These are phyloP conservation scores for Colletotrichum sp. DNA, from an alignment of 2,329 filamentous ascomycete species.

Conservation along the genomic window DNA sequence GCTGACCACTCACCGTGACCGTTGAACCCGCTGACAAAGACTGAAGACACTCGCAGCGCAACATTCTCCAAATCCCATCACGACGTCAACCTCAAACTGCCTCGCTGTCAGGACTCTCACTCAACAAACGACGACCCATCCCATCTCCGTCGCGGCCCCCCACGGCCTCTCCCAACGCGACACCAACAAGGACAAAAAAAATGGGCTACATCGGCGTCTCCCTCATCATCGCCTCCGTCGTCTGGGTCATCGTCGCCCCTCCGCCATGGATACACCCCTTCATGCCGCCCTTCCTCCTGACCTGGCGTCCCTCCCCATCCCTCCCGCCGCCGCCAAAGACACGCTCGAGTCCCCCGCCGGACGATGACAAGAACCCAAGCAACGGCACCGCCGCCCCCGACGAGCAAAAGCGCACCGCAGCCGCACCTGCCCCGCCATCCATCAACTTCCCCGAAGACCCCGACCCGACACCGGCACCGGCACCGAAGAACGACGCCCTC, in stretches of 20 bases:
- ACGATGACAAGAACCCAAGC: neutral
- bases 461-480: neutral
- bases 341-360: constrained; percentile 3
- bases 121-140: neutral
- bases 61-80: neutral
- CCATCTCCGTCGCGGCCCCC: neutral
- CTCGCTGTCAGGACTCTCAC: neutral
- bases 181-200: neutral
- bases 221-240: constrained; percentile 65
- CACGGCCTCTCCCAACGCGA: neutral
- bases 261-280: constrained; percentile 53
- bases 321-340: neutral
- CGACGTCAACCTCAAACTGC: neutral
- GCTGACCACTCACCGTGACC: neutral
- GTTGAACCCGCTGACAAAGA: neutral
- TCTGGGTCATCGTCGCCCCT: constrained; percentile 60
- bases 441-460: constrained; percentile 1
- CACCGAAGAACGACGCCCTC: constrained; percentile 28
- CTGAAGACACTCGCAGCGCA: neutral
- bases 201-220: constrained; percentile 65
- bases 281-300: constrained; percentile 43
- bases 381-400: neutral
- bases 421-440: constrained; percentile 6
- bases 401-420: neutral
- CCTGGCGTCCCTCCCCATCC: neutral